phyloP scores from a whole-genome alignment of 208 protist genomes.

The Trypanosoma lewisi region DNA sequence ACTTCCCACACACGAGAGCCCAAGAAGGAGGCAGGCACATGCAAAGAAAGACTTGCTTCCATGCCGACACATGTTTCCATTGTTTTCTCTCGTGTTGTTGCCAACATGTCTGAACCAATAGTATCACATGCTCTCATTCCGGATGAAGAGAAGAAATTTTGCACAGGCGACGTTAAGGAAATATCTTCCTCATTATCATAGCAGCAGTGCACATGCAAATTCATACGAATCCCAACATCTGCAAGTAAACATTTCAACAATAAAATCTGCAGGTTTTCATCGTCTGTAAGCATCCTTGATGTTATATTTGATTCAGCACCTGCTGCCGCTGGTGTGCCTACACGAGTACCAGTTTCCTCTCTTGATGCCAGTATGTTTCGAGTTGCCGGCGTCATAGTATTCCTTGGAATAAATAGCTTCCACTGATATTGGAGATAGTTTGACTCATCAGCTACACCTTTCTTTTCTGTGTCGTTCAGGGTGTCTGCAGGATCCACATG shows the following conservation, averaged over 20 bases:
- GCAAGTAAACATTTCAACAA: slow-evolving; percentile 20
- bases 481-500: slow-evolving; percentile 1
- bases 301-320: not conserved
- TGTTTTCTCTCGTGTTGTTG: not conserved
- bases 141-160: not conserved
- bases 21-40: slow-evolving; percentile 15
- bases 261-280: slow-evolving; percentile 19
- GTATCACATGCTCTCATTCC: too few species aligned
- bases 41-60: slow-evolving; percentile 24
- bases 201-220: slow-evolving; percentile 18
- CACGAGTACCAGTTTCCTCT: not conserved
- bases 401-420: slow-evolving; percentile 21
- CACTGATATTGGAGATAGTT: slow-evolving; percentile 15
- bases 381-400: not conserved
- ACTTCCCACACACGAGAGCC: slow-evolving; percentile 31
- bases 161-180: not conserved
- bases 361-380: not conserved
- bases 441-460: not conserved
- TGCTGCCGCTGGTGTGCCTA: not conserved
- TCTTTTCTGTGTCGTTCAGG: not conserved
- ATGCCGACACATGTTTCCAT: slow-evolving; percentile 19
- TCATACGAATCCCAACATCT: slow-evolving; percentile 22
- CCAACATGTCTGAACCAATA: not conserved
- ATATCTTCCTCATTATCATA: slow-evolving; percentile 31
- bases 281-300: slow-evolving; percentile 7